Evolutionary conservation across 2,329 filamentous ascomycete genomes (phyloP).

Genomic region (Pseudocercospora vitis): DNA sequence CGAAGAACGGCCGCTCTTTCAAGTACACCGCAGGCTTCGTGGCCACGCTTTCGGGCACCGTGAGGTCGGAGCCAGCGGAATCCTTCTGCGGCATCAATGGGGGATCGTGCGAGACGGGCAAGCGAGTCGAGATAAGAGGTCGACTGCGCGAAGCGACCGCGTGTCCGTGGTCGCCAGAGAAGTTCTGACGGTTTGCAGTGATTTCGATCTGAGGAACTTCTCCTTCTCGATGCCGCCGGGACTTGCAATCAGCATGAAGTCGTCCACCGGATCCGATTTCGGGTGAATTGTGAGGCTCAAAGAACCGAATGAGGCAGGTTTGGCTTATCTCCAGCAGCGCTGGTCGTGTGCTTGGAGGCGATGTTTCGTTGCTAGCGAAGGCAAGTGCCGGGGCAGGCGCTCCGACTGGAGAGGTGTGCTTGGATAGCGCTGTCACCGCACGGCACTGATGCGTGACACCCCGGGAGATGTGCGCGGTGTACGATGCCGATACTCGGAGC

Average conservation of each 20-base stretch:
- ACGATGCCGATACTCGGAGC: background rate
- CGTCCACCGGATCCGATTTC: background rate
- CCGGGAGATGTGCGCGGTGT: background rate
- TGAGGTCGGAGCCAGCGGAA: conserved; percentile 13
- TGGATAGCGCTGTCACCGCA: background rate
- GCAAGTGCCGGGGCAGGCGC: background rate
- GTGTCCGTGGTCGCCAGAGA: background rate
- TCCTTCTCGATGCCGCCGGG: conserved; percentile 23
- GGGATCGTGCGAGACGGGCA: conserved; percentile 21
- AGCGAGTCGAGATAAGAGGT: conserved; percentile 15
- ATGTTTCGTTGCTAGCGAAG: background rate
- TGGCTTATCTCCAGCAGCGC: background rate
- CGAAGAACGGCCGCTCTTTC: conserved; percentile 18
- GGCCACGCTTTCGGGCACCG: conserved; percentile 17
- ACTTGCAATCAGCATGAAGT: conserved; percentile 14
- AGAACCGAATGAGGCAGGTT: background rate
- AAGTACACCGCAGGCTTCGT: conserved; percentile 17
- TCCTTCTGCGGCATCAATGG: conserved; percentile 23
- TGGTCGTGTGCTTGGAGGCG: background rate
- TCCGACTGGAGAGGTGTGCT: background rate
- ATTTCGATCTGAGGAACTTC: conserved; percentile 26
- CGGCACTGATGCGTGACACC: background rate
- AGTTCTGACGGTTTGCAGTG: conserved; percentile 12
- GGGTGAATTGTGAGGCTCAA: background rate
- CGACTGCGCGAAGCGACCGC: background rate